Percentiles rank a stretch among this genome's conserved stretches.
phyloP scores from a whole-genome alignment of 345 rosid genomes.

The Lepidium aucheri region DNA sequence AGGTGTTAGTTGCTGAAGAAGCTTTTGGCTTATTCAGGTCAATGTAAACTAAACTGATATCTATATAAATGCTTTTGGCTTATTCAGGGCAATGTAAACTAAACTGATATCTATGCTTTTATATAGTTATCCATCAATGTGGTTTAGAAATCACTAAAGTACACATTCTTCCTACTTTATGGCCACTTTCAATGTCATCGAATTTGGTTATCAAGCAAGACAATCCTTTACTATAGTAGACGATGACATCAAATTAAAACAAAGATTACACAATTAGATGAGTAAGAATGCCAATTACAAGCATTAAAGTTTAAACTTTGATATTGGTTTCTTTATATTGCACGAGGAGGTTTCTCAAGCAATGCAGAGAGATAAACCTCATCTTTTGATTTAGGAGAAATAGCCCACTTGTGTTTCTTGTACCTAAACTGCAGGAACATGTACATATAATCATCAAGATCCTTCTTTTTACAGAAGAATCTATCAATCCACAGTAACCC shows the following conservation, averaged over 20 bases:
- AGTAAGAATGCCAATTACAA: background rate
- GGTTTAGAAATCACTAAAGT: background rate
- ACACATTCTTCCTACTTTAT: background rate
- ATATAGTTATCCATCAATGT: background rate
- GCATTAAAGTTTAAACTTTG: background rate
- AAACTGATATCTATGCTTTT: slow-evolving; percentile 8
- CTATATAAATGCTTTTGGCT: no score
- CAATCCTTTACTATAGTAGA: background rate
- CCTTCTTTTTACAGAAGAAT: slow-evolving; percentile 64
- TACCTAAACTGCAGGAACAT: slow-evolving; percentile 85
- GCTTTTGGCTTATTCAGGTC: slow-evolving; percentile 10
- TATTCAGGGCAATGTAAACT: slow-evolving; percentile 5
- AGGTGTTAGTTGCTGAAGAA: slow-evolving; percentile 11
- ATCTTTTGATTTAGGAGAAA: slow-evolving; percentile 56
- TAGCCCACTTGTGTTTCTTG: slow-evolving; percentile 78
- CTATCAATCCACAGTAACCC: slow-evolving; percentile 82
- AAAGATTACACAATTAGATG: slow-evolving; percentile 4
- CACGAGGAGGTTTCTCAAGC: slow-evolving; percentile 81
- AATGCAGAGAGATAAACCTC: slow-evolving; percentile 78
- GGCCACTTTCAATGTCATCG: background rate
- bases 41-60: no score
- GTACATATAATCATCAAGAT: slow-evolving; percentile 82
- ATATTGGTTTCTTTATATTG: slow-evolving; percentile 32
- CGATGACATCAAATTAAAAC: background rate
- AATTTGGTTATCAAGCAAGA: background rate